Evolutionary conservation across 1,139 yeast species (phyloP), one percentile per base, ranked within the genome.

Genomic region (Yamadazyma sp.): DNA sequence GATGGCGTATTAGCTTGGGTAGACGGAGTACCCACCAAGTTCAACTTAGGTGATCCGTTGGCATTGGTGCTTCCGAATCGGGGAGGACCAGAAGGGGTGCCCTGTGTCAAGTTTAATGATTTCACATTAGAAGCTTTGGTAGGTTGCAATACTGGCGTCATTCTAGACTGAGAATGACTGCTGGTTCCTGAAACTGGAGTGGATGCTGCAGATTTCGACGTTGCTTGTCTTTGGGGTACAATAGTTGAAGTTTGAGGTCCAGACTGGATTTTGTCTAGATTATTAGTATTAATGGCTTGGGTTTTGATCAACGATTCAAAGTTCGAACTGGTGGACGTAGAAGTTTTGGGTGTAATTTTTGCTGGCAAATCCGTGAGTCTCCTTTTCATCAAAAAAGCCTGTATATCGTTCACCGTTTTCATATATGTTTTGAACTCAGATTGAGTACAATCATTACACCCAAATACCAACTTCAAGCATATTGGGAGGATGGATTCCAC

Each of bases 401-500:
- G 71, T 18, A 72, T 61, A 12, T 54, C 51, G 26, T 58, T 55
- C 15, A 67, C 55, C 5, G 50, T 43, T 0, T 38, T 35, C 54
- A 69, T 59, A 39, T 66, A 69, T 10, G 41, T 42, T 37, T 56
- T 54, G 43, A 72, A 72, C 41, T 72, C 76, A 4, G 41, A 24
- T 44, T 62, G 62, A 17, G 61, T 58, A 46, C 76, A 70, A 39
- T 69, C 75, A 42, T 55, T 62, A 43, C 76, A 71, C 3, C 70
- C 72, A 54, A 69, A 72, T 1, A 66, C 63, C 39, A 72, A 55
- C 28, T 55, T 54, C 40, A 61, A 57, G 39, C 75, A 63, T 41
- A 69, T 73, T 1, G 70, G 69, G 30, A 70, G 50, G 3, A 71
- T 58, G 1, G 58, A 56, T 11, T 68, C 74, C n/a, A 70, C 66